phyloP scores from a whole-genome alignment of 495 filamentous ascomycete species.

The Trichocladium uniseriatum region DNA sequence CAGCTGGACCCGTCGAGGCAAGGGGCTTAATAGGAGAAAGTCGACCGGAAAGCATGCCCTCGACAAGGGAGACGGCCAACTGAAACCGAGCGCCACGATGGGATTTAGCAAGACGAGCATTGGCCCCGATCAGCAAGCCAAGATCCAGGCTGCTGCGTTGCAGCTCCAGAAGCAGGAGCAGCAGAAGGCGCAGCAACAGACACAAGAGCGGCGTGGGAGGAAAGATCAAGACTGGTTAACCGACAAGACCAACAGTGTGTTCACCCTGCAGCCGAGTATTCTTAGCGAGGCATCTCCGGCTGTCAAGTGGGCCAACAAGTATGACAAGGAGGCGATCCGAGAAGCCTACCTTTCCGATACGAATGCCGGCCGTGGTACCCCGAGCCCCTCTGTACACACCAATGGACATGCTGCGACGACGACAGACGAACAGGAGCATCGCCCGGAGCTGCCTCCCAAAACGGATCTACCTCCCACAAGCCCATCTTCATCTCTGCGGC shows the following conservation, averaged over 20 bases:
- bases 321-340: constrained; percentile 76
- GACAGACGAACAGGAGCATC: constrained; percentile 22
- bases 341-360: constrained; percentile 68
- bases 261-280: constrained; percentile 81
- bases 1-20: constrained; percentile 66
- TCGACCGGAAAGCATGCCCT: constrained; percentile 46
- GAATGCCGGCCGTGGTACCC: constrained; percentile 55
- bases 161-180: constrained; percentile 57
- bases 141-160: constrained; percentile 80
- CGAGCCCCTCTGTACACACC: constrained; percentile 21
- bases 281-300: constrained; percentile 82
- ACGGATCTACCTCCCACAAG: constrained; percentile 29
- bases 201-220: constrained; percentile 38
- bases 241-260: constrained; percentile 79
- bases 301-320: constrained; percentile 90
- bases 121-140: constrained; percentile 83
- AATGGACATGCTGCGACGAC: constrained; percentile 19
- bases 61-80: constrained; percentile 23
- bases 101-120: constrained; percentile 80
- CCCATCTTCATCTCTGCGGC: constrained; percentile 13
- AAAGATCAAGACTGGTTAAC: constrained; percentile 46
- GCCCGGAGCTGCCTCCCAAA: constrained; percentile 30
- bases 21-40: constrained; percentile 56
- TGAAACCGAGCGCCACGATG: constrained; percentile 31
- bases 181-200: constrained; percentile 43